These are phyloP conservation scores for Phytophthora syringae DNA, from an alignment of 352 stramenopile genomes.

Conservation along the genomic window DNA sequence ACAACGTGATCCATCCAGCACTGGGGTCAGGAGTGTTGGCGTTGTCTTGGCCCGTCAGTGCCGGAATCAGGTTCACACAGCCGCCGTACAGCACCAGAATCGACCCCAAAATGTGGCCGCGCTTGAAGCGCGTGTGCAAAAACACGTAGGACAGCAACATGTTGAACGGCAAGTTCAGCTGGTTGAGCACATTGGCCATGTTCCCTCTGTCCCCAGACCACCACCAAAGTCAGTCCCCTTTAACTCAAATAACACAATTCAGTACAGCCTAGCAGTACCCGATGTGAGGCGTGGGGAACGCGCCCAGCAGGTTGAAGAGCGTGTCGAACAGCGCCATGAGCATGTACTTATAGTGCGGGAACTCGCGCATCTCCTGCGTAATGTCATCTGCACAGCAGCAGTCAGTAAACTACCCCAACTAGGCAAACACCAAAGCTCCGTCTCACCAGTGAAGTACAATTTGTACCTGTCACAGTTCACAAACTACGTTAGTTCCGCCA, in stretches of 20 bases:
- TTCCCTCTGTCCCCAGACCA: constrained; percentile 60
- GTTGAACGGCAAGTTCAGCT: constrained; percentile 89
- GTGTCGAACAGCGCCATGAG: constrained; percentile 89
- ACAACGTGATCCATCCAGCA: constrained; percentile 78
- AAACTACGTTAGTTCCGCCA: constrained; percentile 2
- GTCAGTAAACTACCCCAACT: not conserved
- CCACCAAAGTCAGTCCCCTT: constrained; percentile 5
- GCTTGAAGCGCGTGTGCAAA: constrained; percentile 81
- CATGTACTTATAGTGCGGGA: constrained; percentile 88
- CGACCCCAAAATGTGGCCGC: constrained; percentile 83
- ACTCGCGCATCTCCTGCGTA: constrained; percentile 79
- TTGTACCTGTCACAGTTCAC: constrained; percentile 64
- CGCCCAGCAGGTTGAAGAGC: constrained; percentile 80
- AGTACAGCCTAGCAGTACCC: constrained; percentile 46
- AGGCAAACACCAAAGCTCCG: not conserved
- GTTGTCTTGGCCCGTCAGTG: constrained; percentile 67
- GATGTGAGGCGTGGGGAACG: constrained; percentile 88
- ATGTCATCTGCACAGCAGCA: constrained; percentile 65
- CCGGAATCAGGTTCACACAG: constrained; percentile 85
- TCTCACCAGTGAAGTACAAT: constrained; percentile 73
- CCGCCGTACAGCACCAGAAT: constrained; percentile 88
- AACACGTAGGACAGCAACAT: constrained; percentile 87
- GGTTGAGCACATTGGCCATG: constrained; percentile 85
- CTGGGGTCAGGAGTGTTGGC: constrained; percentile 80
- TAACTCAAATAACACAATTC: not conserved